These are phyloP conservation scores for Hanseniaspora lindneri DNA, from an alignment of 805 yeast genomes.

Conservation along the genomic window DNA sequence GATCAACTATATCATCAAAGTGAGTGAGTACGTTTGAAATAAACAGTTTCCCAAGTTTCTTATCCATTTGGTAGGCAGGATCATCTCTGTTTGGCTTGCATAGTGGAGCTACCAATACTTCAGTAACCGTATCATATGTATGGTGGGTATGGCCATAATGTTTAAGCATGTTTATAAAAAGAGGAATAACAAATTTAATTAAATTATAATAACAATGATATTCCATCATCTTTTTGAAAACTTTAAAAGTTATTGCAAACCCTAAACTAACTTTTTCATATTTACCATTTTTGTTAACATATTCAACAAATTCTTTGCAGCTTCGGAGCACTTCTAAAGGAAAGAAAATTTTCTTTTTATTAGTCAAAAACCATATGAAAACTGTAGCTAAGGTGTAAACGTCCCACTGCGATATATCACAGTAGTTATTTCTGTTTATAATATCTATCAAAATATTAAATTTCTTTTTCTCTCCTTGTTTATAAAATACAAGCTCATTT, in stretches of 20 bases:
- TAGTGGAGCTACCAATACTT: conserved; percentile 42
- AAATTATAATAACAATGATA: conserved; percentile 28
- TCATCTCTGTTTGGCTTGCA: conserved; percentile 40
- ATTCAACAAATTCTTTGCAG: neutral
- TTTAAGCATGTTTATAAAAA: conserved; percentile 35
- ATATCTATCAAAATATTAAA: conserved; percentile 37
- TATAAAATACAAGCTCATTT: conserved; percentile 40
- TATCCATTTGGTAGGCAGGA: conserved; percentile 35
- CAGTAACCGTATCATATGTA: conserved; percentile 29
- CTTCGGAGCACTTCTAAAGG: conserved; percentile 35
- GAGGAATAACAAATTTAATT: conserved; percentile 34
- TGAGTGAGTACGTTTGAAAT: conserved; percentile 40
- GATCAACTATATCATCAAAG: conserved; percentile 33
- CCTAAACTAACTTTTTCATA: conserved; percentile 43
- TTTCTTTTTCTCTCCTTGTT: conserved; percentile 43
- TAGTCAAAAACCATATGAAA: conserved; percentile 37
- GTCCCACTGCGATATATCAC: conserved; percentile 57
- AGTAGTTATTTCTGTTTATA: conserved; percentile 42
- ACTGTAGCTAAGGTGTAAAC: conserved; percentile 36
- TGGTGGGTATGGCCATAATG: conserved; percentile 35
- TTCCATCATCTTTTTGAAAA: conserved; percentile 30
- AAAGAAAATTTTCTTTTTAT: conserved; percentile 43
- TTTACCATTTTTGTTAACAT: conserved; percentile 8
- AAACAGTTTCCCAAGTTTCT: conserved; percentile 40
- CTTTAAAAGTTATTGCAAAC: conserved; percentile 32